Evolutionary conservation across 208 protist genomes (phyloP).

Genomic region (Acanthamoeba rhysodes): DNA sequence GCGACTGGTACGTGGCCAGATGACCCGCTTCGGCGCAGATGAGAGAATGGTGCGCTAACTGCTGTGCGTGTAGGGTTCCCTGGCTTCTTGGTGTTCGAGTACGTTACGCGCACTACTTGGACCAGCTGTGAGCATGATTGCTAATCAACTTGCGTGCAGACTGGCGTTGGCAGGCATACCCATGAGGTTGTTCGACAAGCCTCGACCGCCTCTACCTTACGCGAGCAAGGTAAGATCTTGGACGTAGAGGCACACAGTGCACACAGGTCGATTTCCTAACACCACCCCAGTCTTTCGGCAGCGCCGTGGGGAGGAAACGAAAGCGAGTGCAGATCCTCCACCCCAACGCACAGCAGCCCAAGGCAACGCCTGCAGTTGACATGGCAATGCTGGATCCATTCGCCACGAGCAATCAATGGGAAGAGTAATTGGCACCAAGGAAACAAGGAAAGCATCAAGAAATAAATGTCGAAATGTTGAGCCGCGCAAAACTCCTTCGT

Average conservation of each 20-base stretch:
- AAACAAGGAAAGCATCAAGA: neutral
- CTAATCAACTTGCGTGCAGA: neutral
- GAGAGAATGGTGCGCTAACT: neutral
- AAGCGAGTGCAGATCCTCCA: neutral
- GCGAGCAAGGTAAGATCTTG: neutral
- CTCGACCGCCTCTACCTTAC: neutral
- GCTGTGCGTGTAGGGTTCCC: neutral
- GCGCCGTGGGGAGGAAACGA: neutral
- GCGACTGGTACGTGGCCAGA: neutral
- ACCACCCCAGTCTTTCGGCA: too few species aligned
- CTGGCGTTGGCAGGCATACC: neutral
- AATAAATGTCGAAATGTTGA: neutral
- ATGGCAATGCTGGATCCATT: neutral
- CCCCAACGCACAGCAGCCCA: neutral
- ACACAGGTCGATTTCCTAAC: neutral
- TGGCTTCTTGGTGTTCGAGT: conserved; percentile 45
- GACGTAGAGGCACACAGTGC: neutral
- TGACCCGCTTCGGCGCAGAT: neutral
- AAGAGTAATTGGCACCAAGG: neutral
- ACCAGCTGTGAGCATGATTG: neutral
- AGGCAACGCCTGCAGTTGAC: neutral
- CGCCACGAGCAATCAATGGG: neutral
- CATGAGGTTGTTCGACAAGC: neutral
- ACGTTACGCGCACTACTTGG: neutral
- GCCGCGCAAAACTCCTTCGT: neutral